phyloP scores from a whole-genome alignment of 345 rosid species.

The Salix dunnii region DNA sequence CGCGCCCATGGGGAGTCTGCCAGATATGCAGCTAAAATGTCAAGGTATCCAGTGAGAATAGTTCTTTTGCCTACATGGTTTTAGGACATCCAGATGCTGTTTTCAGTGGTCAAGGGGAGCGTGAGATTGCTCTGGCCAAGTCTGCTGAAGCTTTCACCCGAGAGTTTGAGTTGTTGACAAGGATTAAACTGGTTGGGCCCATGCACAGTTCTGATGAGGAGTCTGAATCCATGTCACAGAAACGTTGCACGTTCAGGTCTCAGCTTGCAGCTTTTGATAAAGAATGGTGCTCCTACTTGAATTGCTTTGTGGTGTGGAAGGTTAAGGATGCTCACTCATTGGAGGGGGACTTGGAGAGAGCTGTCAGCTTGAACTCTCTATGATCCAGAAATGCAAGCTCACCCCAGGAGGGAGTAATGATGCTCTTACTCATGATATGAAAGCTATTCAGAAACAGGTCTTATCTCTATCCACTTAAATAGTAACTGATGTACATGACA shows the following conservation, averaged over 20 bases:
- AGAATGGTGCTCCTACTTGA: slow-evolving; percentile 82
- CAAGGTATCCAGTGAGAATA: slow-evolving; percentile 85
- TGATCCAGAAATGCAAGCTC: slow-evolving; percentile 87
- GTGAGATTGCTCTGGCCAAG: slow-evolving; percentile 63
- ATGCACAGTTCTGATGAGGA: slow-evolving; percentile 55
- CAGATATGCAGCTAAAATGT: slow-evolving; percentile 37
- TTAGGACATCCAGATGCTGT: slow-evolving; percentile 96
- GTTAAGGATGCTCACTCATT: slow-evolving; percentile 87
- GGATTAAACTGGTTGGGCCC: slow-evolving; percentile 71
- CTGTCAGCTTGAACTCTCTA: slow-evolving; percentile 97
- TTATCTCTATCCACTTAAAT: not conserved
- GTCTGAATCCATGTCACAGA: slow-evolving; percentile 34
- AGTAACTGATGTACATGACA: not conserved
- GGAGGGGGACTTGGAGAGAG: slow-evolving; percentile 88
- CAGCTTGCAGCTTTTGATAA: slow-evolving; percentile 79
- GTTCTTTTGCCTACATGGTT: slow-evolving; percentile 93
- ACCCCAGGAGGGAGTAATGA: slow-evolving; percentile 55
- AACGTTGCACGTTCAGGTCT: slow-evolving; percentile 59
- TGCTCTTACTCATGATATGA: slow-evolving; percentile 81
- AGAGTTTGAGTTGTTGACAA: slow-evolving; percentile 71
- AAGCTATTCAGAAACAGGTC: slow-evolving; percentile 91
- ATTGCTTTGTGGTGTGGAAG: slow-evolving; percentile 93
- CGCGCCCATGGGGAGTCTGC: slow-evolving; percentile 35
- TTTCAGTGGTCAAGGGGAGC: slow-evolving; percentile 82
- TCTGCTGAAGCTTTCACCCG: slow-evolving; percentile 60